Conservation (phyloP, 129 eudicot species). For the Ambrosia trifida region DNA sequence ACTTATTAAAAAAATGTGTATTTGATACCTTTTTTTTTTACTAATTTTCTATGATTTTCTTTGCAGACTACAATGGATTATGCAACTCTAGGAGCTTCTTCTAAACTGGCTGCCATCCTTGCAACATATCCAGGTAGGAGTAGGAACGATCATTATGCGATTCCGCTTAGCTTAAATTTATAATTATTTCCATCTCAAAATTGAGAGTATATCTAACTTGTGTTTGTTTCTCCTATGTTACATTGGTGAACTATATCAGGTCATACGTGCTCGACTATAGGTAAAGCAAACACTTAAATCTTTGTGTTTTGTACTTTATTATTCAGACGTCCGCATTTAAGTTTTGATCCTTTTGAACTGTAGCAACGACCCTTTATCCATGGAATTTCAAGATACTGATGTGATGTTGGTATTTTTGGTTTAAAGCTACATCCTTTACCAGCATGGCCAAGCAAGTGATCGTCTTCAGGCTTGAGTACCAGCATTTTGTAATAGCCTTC, state of each 20-base stretch:
- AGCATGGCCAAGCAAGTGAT: too few species aligned
- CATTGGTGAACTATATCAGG: constrained; percentile 49
- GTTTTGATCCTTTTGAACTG: constrained; percentile 11
- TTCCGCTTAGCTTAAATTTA: too few species aligned
- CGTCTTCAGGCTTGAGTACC: too few species aligned
- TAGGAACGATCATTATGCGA: too few species aligned
- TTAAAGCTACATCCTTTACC: too few species aligned
- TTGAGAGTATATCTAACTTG: constrained; percentile 2
- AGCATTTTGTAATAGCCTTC: too few species aligned
- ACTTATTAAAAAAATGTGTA: too few species aligned
- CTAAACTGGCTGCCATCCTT: constrained; percentile 91
- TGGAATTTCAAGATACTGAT: constrained; percentile 80
- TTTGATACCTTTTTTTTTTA: too few species aligned
- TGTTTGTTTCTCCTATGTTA: constrained; percentile 21
- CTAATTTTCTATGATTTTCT: too few species aligned
- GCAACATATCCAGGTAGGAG: too few species aligned
- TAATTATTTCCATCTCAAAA: neutral
- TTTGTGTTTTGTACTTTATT: constrained; percentile 19
- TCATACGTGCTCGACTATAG: constrained; percentile 94
- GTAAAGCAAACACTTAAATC: constrained; percentile 33
- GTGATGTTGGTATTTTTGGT: too few species aligned
- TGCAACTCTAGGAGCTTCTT: constrained; percentile 94
- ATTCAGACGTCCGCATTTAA: neutral
- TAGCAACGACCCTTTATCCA: constrained; percentile 84
- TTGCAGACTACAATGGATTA: too few species aligned